Base-by-base conservation (phyloP, 176 grass and related monocot genomes). In the Cymbopogon citratus region DNA sequence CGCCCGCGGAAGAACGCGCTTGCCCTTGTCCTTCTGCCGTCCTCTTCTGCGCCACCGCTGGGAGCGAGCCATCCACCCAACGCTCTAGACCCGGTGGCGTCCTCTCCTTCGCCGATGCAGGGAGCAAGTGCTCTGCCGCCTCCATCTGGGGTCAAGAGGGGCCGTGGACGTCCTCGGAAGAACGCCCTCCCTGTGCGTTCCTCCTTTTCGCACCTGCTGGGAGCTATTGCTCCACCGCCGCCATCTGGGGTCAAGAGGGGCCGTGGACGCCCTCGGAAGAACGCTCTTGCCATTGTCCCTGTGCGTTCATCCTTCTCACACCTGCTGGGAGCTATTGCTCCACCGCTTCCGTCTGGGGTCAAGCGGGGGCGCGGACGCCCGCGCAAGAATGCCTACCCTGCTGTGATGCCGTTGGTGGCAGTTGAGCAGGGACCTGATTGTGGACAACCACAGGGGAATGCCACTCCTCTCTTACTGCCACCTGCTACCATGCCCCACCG, bases 351-450 rank as follows among this genome's bases (percentile, higher is more conserved):
- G 11, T 31, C 39, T n/a, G 63, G 21, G 28, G 44, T 69, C 11
- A 84, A 85, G 78, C 60, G 77, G n/a, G 77, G 73, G 3, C 81
- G 52, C 3, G 75, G 76, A 13, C 76, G 87, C 6, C 87, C 87
- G 10, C 69, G 18, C 16, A 84, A 75, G 52, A 44, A 57, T 27
- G 6, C 24, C 44, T 12, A 12, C 3, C 63, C 80, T 0, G 41
- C 34, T 43, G 16, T 5, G 28, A 9, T 40, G 0, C 27, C 41
- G 0, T 21, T 21, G 25, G 18, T 6, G 24, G 27, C 49, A 21
- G 52, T 3, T 6, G 80, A 78, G 43, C 24, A 29, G 25, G 81
- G 67, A 12, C 51, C 51, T 56, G 39, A 39, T 18, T 71, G 71
- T 61, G 57, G 57, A 18, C 29, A 49, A 6, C 73, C 73, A 21